Evolutionary conservation across 306 rosid genomes (phyloP).

Genomic region (Glycine tomentella): DNA sequence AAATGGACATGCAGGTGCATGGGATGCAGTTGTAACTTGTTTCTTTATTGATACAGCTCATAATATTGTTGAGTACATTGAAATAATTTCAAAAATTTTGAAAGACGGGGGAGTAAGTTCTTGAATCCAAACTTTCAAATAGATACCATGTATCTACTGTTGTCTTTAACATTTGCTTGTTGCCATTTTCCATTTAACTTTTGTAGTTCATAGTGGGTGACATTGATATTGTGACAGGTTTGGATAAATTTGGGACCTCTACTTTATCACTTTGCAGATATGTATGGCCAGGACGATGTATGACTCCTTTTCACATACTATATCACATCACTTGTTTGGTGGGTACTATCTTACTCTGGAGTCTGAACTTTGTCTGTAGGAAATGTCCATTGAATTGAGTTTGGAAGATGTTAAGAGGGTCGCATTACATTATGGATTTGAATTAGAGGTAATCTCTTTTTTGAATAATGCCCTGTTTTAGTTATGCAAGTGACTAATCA

Average conservation of each 20-base stretch:
- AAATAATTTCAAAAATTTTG: slow-evolving; percentile 81
- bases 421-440: slow-evolving; percentile 83
- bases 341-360: slow-evolving; percentile 14
- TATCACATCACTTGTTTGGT: background rate
- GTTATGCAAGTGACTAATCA: slow-evolving; percentile 23
- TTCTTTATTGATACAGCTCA: slow-evolving; percentile 97
- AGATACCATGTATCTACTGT: background rate
- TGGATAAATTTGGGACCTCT: slow-evolving; percentile 98
- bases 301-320: slow-evolving; percentile 39
- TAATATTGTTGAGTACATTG: slow-evolving; percentile 87
- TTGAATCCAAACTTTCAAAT: slow-evolving; percentile 39
- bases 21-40: slow-evolving; percentile 98
- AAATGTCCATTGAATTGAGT: slow-evolving; percentile 93
- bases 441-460: slow-evolving; percentile 69
- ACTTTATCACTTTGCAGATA: slow-evolving; percentile 92
- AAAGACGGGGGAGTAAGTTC: slow-evolving; percentile 96
- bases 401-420: slow-evolving; percentile 91
- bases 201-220: slow-evolving; percentile 22
- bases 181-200: slow-evolving; percentile 1
- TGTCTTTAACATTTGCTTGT: background rate
- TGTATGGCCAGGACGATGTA: slow-evolving; percentile 92
- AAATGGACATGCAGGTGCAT: slow-evolving; percentile 67
- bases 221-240: slow-evolving; percentile 71
- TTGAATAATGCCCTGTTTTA: slow-evolving; percentile 15
- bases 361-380: slow-evolving; percentile 54